A percentile compares a stretch with the other conserved stretches of the same genome.
These are phyloP conservation scores for Trichoderma harzianum DNA, from an alignment of 2,329 filamentous ascomycete genomes.

Conservation along the genomic window DNA sequence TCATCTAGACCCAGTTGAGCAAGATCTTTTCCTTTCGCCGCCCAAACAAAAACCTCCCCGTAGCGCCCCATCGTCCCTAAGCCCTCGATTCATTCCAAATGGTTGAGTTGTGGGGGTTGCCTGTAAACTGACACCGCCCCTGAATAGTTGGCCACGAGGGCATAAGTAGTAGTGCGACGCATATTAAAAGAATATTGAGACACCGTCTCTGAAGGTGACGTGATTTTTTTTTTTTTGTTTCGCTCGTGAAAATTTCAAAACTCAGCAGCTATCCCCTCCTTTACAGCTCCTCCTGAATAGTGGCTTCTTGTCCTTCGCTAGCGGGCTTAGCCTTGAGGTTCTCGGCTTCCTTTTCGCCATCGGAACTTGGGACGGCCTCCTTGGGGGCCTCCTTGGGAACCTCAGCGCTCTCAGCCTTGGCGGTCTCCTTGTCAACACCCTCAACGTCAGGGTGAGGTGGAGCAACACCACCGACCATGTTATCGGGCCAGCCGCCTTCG, in stretches of 20 bases:
- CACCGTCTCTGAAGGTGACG: neutral
- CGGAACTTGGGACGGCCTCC: constrained; percentile 47
- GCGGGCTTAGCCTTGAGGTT: constrained; percentile 57
- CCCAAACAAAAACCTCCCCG: neutral
- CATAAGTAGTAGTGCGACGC: neutral
- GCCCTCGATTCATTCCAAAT: neutral
- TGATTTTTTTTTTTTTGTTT: neutral
- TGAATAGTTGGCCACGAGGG: neutral
- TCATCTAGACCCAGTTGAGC: neutral
- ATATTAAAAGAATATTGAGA: constrained; percentile 10
- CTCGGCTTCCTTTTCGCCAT: constrained; percentile 58
- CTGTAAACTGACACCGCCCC: neutral
- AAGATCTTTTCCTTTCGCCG: neutral
- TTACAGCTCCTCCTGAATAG: constrained; percentile 39
- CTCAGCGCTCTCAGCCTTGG: constrained; percentile 38
- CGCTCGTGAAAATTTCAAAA: neutral
- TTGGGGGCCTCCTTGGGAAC: constrained; percentile 43
- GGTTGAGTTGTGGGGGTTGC: neutral
- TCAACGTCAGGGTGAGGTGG: constrained; percentile 61
- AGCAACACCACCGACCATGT: constrained; percentile 42
- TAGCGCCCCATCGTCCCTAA: constrained; percentile 8
- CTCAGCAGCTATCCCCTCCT: constrained; percentile 1
- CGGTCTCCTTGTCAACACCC: constrained; percentile 58
- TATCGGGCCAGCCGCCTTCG: constrained; percentile 38
- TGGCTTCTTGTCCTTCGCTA: constrained; percentile 60